Percentiles rank a stretch among this genome's conserved stretches.
phyloP scores from a whole-genome alignment of 176 grass and related monocot genomes.

The Zoysia japonica region DNA sequence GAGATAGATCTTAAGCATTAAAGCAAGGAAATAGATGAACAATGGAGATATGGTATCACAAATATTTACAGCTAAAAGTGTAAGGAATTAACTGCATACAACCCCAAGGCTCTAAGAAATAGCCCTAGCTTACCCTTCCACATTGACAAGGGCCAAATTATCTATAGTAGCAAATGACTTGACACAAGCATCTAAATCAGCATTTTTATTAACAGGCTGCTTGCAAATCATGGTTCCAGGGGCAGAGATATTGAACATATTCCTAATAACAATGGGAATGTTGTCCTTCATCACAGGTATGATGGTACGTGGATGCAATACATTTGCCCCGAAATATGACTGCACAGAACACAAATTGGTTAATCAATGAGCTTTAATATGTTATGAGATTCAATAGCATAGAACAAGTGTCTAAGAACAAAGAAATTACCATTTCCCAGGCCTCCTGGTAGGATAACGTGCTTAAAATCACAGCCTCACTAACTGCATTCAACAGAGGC shows the following conservation, averaged over 20 bases:
- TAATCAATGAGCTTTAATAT: conserved; percentile 27
- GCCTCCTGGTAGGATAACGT: conserved; percentile 98
- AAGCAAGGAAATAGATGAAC: conserved; percentile 3
- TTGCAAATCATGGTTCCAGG: conserved; percentile 89
- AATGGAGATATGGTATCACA: not conserved
- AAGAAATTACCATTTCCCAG: conserved; percentile 95
- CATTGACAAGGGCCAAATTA: conserved; percentile 94
- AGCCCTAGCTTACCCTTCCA: conserved; percentile 74
- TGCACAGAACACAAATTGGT: conserved; percentile 53
- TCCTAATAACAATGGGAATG: conserved; percentile 94
- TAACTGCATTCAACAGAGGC: conserved; percentile 66
- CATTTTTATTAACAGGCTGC: conserved; percentile 66
- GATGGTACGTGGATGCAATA: conserved; percentile 95
- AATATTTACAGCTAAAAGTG: conserved; percentile 17
- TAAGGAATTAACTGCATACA: conserved; percentile 14
- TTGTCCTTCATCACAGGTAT: conserved; percentile 96
- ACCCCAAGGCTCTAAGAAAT: not conserved
- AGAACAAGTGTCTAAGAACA: conserved; percentile 27
- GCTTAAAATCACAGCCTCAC: conserved; percentile 92
- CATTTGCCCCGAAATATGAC: conserved; percentile 98
- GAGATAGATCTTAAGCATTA: not conserved
- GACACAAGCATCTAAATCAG: conserved; percentile 75
- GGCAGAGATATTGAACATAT: conserved; percentile 87
- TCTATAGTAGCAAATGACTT: conserved; percentile 98
- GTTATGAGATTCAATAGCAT: conserved; percentile 27